These are phyloP conservation scores for Aspergillus sp. DNA, from an alignment of 2,329 filamentous ascomycete species.

Conservation along the genomic window DNA sequence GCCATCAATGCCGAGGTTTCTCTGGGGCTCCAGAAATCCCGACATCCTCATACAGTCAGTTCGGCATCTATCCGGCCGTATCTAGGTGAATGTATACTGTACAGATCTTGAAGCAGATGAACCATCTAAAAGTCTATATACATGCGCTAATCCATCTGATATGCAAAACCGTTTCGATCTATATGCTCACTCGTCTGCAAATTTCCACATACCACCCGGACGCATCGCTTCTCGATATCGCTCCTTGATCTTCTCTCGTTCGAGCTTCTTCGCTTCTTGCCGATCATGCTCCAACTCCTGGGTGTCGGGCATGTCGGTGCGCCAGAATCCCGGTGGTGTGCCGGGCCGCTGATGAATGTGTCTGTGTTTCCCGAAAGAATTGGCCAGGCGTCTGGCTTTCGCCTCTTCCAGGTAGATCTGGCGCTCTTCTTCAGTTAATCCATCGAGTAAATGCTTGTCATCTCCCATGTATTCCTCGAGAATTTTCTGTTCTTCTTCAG, in stretches of 20 bases:
- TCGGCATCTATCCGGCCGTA: no score
- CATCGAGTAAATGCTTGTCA: slow-evolving; percentile 30
- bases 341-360: slow-evolving; percentile 68
- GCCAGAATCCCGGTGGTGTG: slow-evolving; percentile 88
- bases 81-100: no score
- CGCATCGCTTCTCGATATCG: slow-evolving; percentile 80
- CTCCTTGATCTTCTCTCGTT: slow-evolving; percentile 65
- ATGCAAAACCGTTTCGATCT: no score
- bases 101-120: no score
- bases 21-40: not conserved
- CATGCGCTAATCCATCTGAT: no score
- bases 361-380: slow-evolving; percentile 74
- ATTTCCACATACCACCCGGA: slow-evolving; percentile 72
- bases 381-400: slow-evolving; percentile 69
- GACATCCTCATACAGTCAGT: no score
- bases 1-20: slow-evolving; percentile 13
- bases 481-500: slow-evolving; percentile 25
- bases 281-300: slow-evolving; percentile 72
- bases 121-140: no score
- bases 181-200: slow-evolving; percentile 67
- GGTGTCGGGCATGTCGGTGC: slow-evolving; percentile 82
- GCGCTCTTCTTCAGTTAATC: slow-evolving; percentile 61
- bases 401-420: slow-evolving; percentile 72
- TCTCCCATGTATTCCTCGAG: slow-evolving; percentile 57
- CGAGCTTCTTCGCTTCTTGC: slow-evolving; percentile 62